Base-by-base conservation (phyloP, 1,139 yeast genomes). In the Zygoascus meyerae region DNA sequence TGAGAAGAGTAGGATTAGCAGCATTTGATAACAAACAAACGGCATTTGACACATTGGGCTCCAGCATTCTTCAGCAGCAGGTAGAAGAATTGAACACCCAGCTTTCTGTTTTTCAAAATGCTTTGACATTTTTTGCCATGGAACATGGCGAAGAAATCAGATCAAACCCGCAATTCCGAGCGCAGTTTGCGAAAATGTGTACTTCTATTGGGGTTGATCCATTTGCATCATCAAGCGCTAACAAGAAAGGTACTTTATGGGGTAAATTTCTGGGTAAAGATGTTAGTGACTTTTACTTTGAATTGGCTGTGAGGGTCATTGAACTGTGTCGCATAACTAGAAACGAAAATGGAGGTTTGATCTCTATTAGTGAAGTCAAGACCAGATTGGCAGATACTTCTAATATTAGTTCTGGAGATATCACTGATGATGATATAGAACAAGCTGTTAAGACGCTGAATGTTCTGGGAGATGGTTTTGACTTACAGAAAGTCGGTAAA, bases 191-290 rank as follows among this genome's bases (percentile, higher is more conserved):
- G 40, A 77, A 78, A 51, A 81, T 87, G 73, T 85, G 95, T 57
- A 71, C 74, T 17, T 79, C 83, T 58, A 81, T 86, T 15, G 95
- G 95, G 1, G 79, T 86, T n/a, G 95, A 87, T 60, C 92, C 95
- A 1, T 64, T 86, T 36, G 82, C 81, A 34, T 66, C 78, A 33
- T 62, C 73, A 34, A 68, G 73, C 43, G 68, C 60, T 52, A 64
- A 59, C 59, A 66, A 45, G 48, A 56, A 58, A 33, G 62, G 66
- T 9, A 63, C 71, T 16, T 45, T 65, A 34, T 67, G 72, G 70
- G 63, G 70, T 1, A 60, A 59, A 33, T 44, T 66, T 36, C 55
- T 67, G n/a, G 71, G 70, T 21, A 61, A 64, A 40, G 68, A 70
- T 44, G 71, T 69, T n/a, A 72, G 73, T 17, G 86, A 82, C 55